Percentiles rank a stretch among this genome's conserved stretches.
These are phyloP conservation scores for Petunia hybrid DNA, from an alignment of 305 asterid species.

Conservation along the genomic window DNA sequence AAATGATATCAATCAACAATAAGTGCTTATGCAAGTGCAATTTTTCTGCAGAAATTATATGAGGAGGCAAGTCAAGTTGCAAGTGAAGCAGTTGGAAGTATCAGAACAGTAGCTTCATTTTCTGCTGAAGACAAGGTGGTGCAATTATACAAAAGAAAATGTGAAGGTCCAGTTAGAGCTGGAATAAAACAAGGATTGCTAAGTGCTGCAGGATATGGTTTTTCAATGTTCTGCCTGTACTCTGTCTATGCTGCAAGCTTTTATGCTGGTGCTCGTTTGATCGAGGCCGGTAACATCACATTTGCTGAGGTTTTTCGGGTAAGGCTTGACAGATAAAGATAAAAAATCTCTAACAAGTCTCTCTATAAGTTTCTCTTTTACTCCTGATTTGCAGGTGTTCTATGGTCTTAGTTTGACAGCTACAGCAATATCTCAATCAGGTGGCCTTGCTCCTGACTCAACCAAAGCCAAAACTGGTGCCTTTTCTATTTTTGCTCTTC, in stretches of 20 bases:
- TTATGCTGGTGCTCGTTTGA: slow-evolving; percentile 74
- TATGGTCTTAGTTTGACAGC: slow-evolving; percentile 71
- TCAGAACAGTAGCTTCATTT: slow-evolving; percentile 74
- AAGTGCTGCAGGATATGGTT: slow-evolving; percentile 63
- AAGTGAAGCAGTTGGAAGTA: slow-evolving; percentile 67
- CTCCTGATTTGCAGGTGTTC: slow-evolving; percentile 52
- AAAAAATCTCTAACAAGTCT: not conserved
- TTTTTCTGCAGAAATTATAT: slow-evolving; percentile 54
- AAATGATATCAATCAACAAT: not conserved
- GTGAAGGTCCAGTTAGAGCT: slow-evolving; percentile 53
- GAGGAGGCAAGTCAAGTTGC: slow-evolving; percentile 76
- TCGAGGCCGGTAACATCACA: slow-evolving; percentile 53
- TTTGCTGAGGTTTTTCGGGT: slow-evolving; percentile 73
- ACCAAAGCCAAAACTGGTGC: slow-evolving; percentile 62
- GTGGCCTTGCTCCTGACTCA: slow-evolving; percentile 69
- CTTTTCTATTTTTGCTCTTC: slow-evolving; percentile 61
- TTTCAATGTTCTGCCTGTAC: slow-evolving; percentile 60
- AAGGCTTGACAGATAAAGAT: slow-evolving; percentile 22
- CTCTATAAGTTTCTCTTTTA: not conserved
- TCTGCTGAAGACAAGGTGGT: slow-evolving; percentile 71
- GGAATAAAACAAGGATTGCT: slow-evolving; percentile 55
- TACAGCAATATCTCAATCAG: slow-evolving; percentile 68
- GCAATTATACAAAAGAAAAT: slow-evolving; percentile 55
- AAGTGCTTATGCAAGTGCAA: not conserved
- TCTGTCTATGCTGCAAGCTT: slow-evolving; percentile 61